phyloP scores from a whole-genome alignment of 345 rosid genomes.

The Salix dunnii region DNA sequence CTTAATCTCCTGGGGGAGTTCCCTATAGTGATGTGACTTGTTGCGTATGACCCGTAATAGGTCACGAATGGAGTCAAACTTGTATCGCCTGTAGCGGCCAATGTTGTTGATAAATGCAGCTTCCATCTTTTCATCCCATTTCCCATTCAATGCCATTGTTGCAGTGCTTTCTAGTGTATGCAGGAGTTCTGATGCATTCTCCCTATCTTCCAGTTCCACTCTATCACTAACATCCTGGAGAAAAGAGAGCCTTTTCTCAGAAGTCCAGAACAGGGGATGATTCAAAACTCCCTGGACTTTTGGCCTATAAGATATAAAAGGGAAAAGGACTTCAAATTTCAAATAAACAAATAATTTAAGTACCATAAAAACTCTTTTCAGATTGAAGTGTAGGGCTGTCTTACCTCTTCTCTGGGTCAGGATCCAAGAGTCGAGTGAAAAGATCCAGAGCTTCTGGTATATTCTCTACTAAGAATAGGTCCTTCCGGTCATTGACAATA shows the following conservation, averaged over 20 bases:
- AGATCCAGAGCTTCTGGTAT: constrained; percentile 81
- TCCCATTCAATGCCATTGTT: constrained; percentile 60
- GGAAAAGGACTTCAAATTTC: background rate
- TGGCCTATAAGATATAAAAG: constrained; percentile 46
- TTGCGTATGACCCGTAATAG: constrained; percentile 75
- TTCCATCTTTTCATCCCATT: constrained; percentile 86
- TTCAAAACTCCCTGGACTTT: constrained; percentile 58
- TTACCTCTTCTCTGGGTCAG: constrained; percentile 80
- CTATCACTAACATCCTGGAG: constrained; percentile 82
- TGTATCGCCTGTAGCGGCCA: constrained; percentile 74
- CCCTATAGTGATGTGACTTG: constrained; percentile 81
- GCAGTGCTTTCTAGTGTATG: constrained; percentile 63
- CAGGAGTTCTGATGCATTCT: constrained; percentile 53
- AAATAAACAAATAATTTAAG: background rate
- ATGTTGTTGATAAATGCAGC: constrained; percentile 58
- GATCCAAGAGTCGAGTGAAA: constrained; percentile 53
- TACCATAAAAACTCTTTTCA: background rate
- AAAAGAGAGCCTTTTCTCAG: constrained; percentile 70
- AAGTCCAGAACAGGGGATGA: constrained; percentile 85
- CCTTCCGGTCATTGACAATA: constrained; percentile 60
- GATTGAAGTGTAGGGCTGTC: background rate
- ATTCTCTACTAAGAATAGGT: constrained; percentile 60
- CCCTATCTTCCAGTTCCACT: constrained; percentile 81
- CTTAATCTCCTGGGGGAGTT: constrained; percentile 78
- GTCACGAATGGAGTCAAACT: constrained; percentile 68